Evolutionary conservation across 1,139 yeast genomes (phyloP).

Genomic region (Candida sp.): DNA sequence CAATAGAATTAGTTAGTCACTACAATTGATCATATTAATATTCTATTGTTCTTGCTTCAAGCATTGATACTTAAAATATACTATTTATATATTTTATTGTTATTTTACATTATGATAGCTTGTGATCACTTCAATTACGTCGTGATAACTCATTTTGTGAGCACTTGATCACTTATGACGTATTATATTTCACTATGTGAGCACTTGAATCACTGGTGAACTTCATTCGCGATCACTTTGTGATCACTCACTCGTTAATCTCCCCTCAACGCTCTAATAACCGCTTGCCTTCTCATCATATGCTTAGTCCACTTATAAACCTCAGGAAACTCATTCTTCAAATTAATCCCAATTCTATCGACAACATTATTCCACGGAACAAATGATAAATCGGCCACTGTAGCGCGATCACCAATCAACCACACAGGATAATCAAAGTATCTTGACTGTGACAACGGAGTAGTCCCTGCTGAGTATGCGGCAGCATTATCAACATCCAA

Average conservation of each 20-base stretch:
- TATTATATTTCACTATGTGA: too few relatives aligned
- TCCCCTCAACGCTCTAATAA: constrained; percentile 71
- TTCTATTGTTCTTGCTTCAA: too few relatives aligned
- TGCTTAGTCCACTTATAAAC: constrained; percentile 94
- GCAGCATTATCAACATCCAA: constrained; percentile 84
- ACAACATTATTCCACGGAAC: constrained; percentile 98
- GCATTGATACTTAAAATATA: too few relatives aligned
- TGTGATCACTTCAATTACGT: too few relatives aligned
- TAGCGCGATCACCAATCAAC: constrained; percentile 89
- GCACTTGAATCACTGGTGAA: too few relatives aligned
- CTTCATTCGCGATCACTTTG: too few relatives aligned
- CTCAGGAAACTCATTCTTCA: constrained; percentile 88
- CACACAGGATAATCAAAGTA: constrained; percentile 94
- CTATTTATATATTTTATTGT: too few relatives aligned
- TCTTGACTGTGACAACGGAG: constrained; percentile 81
- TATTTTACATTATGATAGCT: too few relatives aligned
- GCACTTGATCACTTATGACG: too few relatives aligned
- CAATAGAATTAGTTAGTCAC: too few relatives aligned
- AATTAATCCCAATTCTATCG: constrained; percentile 85
- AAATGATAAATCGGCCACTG: constrained; percentile 88
- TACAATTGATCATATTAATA: too few relatives aligned
- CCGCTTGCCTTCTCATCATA: constrained; percentile 89
- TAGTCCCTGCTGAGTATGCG: constrained; percentile 86
- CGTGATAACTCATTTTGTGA: too few relatives aligned
- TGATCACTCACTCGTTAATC: constrained; percentile 23